phyloP scores from a whole-genome alignment of 1,284 basidiomycete species.

The Tilletia caries region DNA sequence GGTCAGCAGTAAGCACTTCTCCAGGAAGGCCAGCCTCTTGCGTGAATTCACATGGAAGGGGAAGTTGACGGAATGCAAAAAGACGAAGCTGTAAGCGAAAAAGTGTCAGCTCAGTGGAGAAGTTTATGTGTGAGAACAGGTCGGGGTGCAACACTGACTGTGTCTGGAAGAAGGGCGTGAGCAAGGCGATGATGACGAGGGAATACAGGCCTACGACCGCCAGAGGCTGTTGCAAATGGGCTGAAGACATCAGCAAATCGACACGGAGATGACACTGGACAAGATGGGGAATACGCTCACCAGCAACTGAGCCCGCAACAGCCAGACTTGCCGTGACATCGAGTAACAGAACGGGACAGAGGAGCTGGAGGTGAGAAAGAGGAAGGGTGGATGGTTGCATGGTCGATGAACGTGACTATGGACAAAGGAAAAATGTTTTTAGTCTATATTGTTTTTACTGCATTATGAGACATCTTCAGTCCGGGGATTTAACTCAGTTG shows the following conservation, averaged over 20 bases:
- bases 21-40: neutral
- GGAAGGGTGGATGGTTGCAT: no score
- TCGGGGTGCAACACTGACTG: neutral
- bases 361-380: no score
- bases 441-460: no score
- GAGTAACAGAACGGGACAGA: no score
- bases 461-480: no score
- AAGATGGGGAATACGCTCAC: neutral
- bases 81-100: slow-evolving; percentile 29
- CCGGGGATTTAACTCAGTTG: no score
- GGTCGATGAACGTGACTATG: no score
- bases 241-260: neutral
- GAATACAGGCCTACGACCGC: neutral
- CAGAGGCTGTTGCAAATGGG: neutral
- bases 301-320: neutral
- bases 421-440: no score
- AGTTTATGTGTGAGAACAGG: no score
- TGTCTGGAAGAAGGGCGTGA: slow-evolving; percentile 8
- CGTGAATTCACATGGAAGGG: slow-evolving; percentile 28
- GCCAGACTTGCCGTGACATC: neutral
- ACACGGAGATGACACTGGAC: no score
- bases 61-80: slow-evolving; percentile 31
- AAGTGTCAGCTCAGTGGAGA: slow-evolving; percentile 20
- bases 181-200: neutral
- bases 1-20: neutral